These are phyloP conservation scores for Emericellopsis terricola DNA, from an alignment of 495 filamentous ascomycete genomes.

Conservation along the genomic window DNA sequence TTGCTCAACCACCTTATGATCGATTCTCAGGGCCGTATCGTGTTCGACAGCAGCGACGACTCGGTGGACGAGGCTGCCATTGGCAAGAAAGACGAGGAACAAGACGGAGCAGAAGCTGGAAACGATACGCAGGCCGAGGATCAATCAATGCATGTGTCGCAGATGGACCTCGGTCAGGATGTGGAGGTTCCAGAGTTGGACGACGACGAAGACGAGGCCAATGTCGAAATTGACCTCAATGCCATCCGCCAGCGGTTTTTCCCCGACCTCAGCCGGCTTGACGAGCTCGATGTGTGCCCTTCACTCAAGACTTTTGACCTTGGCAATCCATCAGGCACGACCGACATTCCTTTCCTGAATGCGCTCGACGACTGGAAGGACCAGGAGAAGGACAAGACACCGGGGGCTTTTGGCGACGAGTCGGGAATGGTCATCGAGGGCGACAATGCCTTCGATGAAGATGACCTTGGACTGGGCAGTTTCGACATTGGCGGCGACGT, in stretches of 20 bases:
- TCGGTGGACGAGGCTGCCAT: conserved; percentile 37
- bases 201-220: conserved; percentile 33
- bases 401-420: conserved; percentile 37
- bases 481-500: conserved; percentile 55
- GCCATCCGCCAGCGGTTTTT: conserved; percentile 68
- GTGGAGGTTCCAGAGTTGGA: conserved; percentile 20
- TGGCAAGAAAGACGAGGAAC: conserved; percentile 16
- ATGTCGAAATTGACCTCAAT: conserved; percentile 58
- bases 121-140: conserved; percentile 33
- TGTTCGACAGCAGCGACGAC: conserved; percentile 97
- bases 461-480: conserved; percentile 47
- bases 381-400: conserved; percentile 33
- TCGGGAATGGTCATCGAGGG: conserved; percentile 73
- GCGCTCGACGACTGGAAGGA: conserved; percentile 73
- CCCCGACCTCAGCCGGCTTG: conserved; percentile 57
- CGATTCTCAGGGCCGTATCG: conserved; percentile 76
- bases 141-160: conserved; percentile 1
- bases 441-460: conserved; percentile 78
- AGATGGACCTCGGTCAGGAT: conserved; percentile 5
- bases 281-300: conserved; percentile 83
- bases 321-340: conserved; percentile 61
- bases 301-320: conserved; percentile 87
- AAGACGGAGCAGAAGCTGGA: conserved; percentile 15
- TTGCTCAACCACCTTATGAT: conserved; percentile 91
- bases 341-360: conserved; percentile 85